Evolutionary conservation across 73 alveolate genomes (phyloP), one percentile per base, ranked within the genome.

Genomic region (Paramecium primaurelia): DNA sequence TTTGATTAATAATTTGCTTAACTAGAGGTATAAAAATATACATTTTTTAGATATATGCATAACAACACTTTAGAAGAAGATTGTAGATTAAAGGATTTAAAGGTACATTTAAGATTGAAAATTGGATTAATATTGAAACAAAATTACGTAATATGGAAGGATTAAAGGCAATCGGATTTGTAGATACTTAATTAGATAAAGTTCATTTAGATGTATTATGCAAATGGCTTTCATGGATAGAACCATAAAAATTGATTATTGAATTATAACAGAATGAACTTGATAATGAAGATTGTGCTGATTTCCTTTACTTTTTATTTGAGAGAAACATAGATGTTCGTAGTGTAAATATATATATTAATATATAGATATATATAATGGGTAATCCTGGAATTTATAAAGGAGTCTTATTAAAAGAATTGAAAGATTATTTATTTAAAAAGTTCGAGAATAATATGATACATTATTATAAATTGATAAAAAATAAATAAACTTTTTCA

Each of bases 31-130:
- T 54, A 7, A 4, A 5, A 11, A 54, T 0, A 36, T 18, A 20
- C 3, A 54, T 16, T 54, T 18, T 18, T 54, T n/a, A 68, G 84
- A 18, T 20, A 20, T 32, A 68, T 32, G 26, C 49, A 7, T 12
- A 26, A 8, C 26, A 68, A 5, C 40, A 34, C 6, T 37, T 37
- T 37, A 30, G 88, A 34, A 45, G 88, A 22, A 34, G 60, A 1
- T 3, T 75, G 18, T 75, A 37, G 22, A 32, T 80, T 8, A 45
- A 80, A 36, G 91, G 91, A 34, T 80, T 26, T 18, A 80, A 80
- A 80, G 91, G 91, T 7, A 80, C 91, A 22, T 80, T 80, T 25
- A 80, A 80, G 73, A 49, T 80, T 12, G 91, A 80, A 14, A 32
- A 80, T 18, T 80, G 91, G 91, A 80, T 80, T 18, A 32, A 40